Base-by-base conservation (phyloP, 805 yeast genomes). In the Torulaspora franciscae region DNA sequence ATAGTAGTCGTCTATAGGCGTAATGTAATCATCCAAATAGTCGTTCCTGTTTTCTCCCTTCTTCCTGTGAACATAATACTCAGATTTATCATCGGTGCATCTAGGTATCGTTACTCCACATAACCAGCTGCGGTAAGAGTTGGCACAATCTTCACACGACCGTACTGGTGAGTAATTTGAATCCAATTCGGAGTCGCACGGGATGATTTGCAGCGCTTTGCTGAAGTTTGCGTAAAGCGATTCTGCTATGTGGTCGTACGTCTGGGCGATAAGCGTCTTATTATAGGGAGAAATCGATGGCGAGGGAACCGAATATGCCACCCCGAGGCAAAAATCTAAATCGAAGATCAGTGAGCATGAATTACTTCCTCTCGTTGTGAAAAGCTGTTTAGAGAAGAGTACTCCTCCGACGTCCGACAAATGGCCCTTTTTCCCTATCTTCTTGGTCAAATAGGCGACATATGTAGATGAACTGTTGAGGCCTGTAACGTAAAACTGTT, bases 31-130 rank as follows among this genome's bases (percentile, higher is more conserved):
- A 51, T 80, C 75, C 32, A 91, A 72, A 50, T 75, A 77, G 4
- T 67, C 66, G 54, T 76, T 85, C 50, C 99, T 73, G 8, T 85
- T 81, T 4, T 69, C 62, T 11, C 72, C 72, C 4, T 68, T 68
- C 3, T 66, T 62, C 27, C 95, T 70, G 23, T 54, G 46, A 15
- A 64, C 61, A 59, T 75, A 81, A 6, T 76, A 76, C 0, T 72
- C 54, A 7, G 66, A 48, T 6, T 75, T 59, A 10, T 61, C 51
- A 10, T 83, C 80, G 1, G 86, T 72, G 56, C 99, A 91, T 25
- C 97, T 70, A 0, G 98, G 98, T 5, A 91, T 85, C 0, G 88
- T 72, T 3, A 88, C 87, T 0, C 95, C 74, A 66, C 99, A 91
- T 14, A 93, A 72, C 99, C 99, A 91, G 55, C 81, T 73, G 55